These are phyloP conservation scores for Tolypocladium sp. DNA, from an alignment of 2,329 filamentous ascomycete species.

Conservation along the genomic window DNA sequence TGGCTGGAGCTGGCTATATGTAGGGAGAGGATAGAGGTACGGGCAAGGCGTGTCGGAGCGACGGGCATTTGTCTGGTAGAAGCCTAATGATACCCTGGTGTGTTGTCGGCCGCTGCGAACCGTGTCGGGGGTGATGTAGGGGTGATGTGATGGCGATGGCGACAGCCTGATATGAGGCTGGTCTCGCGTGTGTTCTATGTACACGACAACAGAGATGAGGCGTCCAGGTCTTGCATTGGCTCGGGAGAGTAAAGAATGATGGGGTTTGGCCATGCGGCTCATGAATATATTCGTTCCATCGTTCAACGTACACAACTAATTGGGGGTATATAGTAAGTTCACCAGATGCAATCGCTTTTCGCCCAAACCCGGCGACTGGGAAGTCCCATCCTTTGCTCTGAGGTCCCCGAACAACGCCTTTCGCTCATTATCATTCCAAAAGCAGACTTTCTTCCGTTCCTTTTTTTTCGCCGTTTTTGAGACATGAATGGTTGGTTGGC, in stretches of 20 bases:
- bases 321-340: constrained; percentile 34
- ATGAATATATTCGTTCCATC: constrained; percentile 3
- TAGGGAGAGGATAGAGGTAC: constrained; percentile 1
- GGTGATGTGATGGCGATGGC: neutral
- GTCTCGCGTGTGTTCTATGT: neutral
- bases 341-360: constrained; percentile 34
- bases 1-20: neutral
- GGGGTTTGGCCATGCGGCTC: neutral
- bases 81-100: constrained; percentile 3
- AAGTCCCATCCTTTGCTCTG: constrained; percentile 20
- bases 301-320: neutral
- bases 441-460: neutral
- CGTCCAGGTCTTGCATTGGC: neutral
- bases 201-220: neutral
- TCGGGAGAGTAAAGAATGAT: neutral
- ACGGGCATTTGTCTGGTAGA: neutral
- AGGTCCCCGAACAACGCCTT: constrained; percentile 20
- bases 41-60: neutral
- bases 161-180: neutral
- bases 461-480: neutral
- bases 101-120: neutral
- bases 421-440: constrained; percentile 7
- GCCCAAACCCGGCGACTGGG: neutral
- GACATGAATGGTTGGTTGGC: neutral
- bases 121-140: neutral